A percentile compares a stretch with the other conserved stretches of the same genome.
phyloP scores from a whole-genome alignment of 306 rosid genomes.

The Begonia fuchsioides region DNA sequence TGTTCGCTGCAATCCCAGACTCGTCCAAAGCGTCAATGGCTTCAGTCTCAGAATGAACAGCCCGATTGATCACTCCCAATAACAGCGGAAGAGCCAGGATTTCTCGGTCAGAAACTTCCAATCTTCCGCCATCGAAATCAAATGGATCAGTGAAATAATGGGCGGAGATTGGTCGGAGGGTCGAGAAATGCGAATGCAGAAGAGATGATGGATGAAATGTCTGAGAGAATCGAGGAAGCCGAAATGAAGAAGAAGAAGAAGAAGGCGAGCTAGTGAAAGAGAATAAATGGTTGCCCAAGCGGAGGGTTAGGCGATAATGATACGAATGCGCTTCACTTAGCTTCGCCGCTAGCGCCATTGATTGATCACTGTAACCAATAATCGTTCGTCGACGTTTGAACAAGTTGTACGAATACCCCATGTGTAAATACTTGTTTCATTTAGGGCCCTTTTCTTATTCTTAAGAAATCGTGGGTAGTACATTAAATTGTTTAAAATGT shows the following conservation, averaged over 20 bases:
- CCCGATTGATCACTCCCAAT: slow-evolving; percentile 28
- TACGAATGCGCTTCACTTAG: slow-evolving; percentile 14
- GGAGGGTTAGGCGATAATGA: slow-evolving; percentile 10
- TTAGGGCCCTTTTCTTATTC: no score
- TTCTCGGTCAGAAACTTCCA: slow-evolving; percentile 10
- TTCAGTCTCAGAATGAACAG: slow-evolving; percentile 27
- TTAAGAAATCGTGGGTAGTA: no score
- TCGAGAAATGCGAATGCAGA: slow-evolving; percentile 16
- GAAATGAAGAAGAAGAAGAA: not conserved
- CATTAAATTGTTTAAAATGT: no score
- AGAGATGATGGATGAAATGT: slow-evolving; percentile 48
- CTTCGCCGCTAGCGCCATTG: slow-evolving; percentile 43
- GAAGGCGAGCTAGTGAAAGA: slow-evolving; percentile 3
- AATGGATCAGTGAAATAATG: slow-evolving; percentile 11
- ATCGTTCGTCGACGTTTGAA: no score
- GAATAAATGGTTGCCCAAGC: not conserved
- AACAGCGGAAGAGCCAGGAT: slow-evolving; percentile 27
- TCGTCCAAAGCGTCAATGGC: slow-evolving; percentile 28
- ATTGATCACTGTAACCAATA: not conserved
- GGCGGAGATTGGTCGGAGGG: slow-evolving; percentile 18
- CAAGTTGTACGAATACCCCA: no score
- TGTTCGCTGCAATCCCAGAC: slow-evolving; percentile 26
- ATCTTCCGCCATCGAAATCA: slow-evolving; percentile 10
- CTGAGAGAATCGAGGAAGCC: slow-evolving; percentile 17
- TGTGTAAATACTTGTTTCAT: no score